These are phyloP conservation scores for Chaetomiaceae sp. DNA, from an alignment of 2,329 filamentous ascomycete species.

Conservation along the genomic window DNA sequence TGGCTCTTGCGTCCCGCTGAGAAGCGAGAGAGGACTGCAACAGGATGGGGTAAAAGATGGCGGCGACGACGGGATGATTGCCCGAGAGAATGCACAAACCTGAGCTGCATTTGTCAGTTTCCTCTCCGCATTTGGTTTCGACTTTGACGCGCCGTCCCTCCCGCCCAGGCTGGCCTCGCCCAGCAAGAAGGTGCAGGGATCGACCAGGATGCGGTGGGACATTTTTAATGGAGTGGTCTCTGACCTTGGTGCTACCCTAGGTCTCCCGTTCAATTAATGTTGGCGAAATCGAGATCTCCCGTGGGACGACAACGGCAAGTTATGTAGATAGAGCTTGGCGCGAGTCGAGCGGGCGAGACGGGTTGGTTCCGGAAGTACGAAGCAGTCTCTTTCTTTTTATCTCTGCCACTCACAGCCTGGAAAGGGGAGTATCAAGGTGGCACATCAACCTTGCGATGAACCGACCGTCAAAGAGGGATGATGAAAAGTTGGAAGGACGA, in stretches of 20 bases:
- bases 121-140: slow-evolving; percentile 1
- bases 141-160: slow-evolving; percentile 4
- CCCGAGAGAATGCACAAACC: background rate
- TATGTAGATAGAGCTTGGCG: background rate
- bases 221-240: background rate
- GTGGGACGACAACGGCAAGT: background rate
- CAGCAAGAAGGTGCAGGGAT: slow-evolving; percentile 6
- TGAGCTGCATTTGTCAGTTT: slow-evolving; percentile 8
- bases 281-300: slow-evolving; percentile 10
- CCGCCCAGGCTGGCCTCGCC: background rate
- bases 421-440: background rate
- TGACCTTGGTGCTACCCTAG: slow-evolving; percentile 9
- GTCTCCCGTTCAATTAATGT: background rate
- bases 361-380: background rate
- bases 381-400: too few relatives aligned
- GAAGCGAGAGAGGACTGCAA: too few relatives aligned
- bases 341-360: background rate
- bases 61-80: too few relatives aligned
- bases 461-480: too few relatives aligned
- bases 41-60: too few relatives aligned
- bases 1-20: too few relatives aligned
- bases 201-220: background rate
- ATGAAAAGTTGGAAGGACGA: too few relatives aligned
- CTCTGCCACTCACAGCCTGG: too few relatives aligned
- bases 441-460: background rate